phyloP scores from a whole-genome alignment of 352 stramenopile species.

The Phytophthora capsici region DNA sequence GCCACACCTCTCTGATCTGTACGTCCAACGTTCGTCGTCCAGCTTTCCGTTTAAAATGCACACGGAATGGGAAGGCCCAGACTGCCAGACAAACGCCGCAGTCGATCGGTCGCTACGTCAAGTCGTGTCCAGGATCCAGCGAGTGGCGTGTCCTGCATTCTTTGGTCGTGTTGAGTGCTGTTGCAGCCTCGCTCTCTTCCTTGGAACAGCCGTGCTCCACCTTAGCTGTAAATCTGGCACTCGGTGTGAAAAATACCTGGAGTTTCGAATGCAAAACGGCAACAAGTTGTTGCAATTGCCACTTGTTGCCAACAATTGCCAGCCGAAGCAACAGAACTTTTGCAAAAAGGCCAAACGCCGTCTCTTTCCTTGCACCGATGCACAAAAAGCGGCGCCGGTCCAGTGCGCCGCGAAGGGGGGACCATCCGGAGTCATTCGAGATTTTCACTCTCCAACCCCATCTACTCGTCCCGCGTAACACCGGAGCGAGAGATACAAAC shows the following conservation, averaged over 20 bases:
- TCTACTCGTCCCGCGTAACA: constrained; percentile 46
- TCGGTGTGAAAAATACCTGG: neutral
- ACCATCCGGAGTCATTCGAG: constrained; percentile 44
- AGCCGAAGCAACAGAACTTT: constrained; percentile 26
- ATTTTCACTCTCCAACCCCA: constrained; percentile 48
- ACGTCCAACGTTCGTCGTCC: constrained; percentile 2
- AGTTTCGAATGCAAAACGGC: constrained; percentile 7
- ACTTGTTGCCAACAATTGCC: constrained; percentile 2
- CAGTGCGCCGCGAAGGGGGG: constrained; percentile 19
- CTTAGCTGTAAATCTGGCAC: neutral
- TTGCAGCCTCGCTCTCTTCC: constrained; percentile 13
- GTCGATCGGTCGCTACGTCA: constrained; percentile 30
- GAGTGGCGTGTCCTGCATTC: neutral
- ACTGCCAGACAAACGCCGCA: constrained; percentile 21
- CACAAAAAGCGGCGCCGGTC: constrained; percentile 30
- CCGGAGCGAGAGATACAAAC: constrained; percentile 48
- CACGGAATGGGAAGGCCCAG: constrained; percentile 10
- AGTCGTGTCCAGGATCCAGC: constrained; percentile 35
- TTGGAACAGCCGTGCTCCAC: constrained; percentile 15
- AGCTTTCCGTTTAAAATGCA: constrained; percentile 2
- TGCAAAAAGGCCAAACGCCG: constrained; percentile 22
- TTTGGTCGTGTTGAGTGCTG: too few species aligned
- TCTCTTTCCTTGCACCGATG: constrained; percentile 37
- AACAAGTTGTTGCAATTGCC: constrained; percentile 7
- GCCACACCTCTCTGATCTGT: constrained; percentile 25